Evolutionary conservation across 805 yeast genomes (phyloP), one percentile per base, ranked within the genome.

Genomic region (Metschnikowia colocasiae): DNA sequence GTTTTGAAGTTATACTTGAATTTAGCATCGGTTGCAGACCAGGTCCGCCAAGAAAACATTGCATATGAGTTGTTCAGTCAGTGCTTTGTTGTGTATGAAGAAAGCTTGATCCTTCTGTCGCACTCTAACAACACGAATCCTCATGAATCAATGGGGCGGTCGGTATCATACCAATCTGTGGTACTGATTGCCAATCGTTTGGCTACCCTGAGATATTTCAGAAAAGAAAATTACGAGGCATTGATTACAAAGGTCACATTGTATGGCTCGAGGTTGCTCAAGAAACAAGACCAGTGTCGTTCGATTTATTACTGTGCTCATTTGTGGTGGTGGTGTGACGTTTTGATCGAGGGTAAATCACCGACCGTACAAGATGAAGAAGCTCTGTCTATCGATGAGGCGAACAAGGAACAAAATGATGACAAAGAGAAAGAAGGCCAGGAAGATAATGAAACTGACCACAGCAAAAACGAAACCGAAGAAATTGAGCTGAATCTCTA

Each of bases 261-360:
- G 40, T 88, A 89, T 59, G 95, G 96, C 4, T 87, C 96, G 12
- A 88, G 87, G 64, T 73, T 94, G 43, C 74, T 92, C 59, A 89
- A 87, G 64, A 92, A 92, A 63, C 90, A 94, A 30, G 98, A 92
- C 59, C 99, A 94, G 65, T 91, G 97, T 63, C 80, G 97, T 13
- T 83, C 96, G 0, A 95, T 90, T 5, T 88, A 86, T 61, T 67
- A 80, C 43, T 91, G 96, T 36, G 83, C 96, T 1, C 97, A 94
- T 65, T 68, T 94, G 41, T 94, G 97, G 97, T 87, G 95, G 94
- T 85, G 92, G 59, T 81, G 84, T 20, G 90, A 86, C 50, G 52
- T 74, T 15, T 63, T 62, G 43, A 59, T 64, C n/a, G 64, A 56
- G 6, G 69, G 59, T 9, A 47, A 41, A 9, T 60, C 68, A 10